phyloP scores from a whole-genome alignment of 495 filamentous ascomycete species.

The Penicillium waksmanii region DNA sequence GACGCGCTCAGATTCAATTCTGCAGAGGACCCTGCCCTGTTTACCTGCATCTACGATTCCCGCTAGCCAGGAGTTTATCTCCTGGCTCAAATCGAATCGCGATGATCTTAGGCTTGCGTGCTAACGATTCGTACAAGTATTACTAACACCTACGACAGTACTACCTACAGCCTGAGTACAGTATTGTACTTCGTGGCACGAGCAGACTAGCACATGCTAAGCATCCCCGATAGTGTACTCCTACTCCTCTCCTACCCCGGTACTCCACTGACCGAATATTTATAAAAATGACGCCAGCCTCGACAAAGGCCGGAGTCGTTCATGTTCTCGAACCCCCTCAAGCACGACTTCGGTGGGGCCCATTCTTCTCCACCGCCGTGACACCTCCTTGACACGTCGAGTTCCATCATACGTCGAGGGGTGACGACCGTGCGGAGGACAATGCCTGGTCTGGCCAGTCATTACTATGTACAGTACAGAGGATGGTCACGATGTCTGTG shows the following conservation, averaged over 20 bases:
- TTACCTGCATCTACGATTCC: not conserved
- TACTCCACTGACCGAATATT: not conserved
- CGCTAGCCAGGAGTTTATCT: slow-evolving; percentile 1
- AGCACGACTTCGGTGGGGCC: not conserved
- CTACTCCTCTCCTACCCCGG: no score
- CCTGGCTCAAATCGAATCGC: not conserved
- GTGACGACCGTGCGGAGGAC: slow-evolving; percentile 1
- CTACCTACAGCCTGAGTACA: no score
- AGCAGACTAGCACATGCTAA: no score
- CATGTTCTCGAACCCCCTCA: slow-evolving; percentile 12
- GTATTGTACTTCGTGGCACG: not conserved
- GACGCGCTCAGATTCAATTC: slow-evolving; percentile 3
- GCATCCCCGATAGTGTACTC: not conserved
- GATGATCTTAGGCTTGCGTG: no score
- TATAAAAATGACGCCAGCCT: slow-evolving; percentile 7
- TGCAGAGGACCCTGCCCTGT: not conserved
- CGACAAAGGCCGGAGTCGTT: not conserved
- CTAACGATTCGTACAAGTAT: no score
- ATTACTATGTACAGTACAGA: not conserved
- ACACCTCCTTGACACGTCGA: slow-evolving; percentile 31
- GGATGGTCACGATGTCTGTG: no score
- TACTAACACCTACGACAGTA: no score
- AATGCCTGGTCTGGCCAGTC: not conserved
- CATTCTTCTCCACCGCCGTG: slow-evolving; percentile 14
- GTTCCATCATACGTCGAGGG: slow-evolving; percentile 1